Percentiles rank a stretch among this genome's conserved stretches.
Evolutionary conservation across 2,329 filamentous ascomycete species (phyloP).

Genomic region (Alternaria tenuissima): DNA sequence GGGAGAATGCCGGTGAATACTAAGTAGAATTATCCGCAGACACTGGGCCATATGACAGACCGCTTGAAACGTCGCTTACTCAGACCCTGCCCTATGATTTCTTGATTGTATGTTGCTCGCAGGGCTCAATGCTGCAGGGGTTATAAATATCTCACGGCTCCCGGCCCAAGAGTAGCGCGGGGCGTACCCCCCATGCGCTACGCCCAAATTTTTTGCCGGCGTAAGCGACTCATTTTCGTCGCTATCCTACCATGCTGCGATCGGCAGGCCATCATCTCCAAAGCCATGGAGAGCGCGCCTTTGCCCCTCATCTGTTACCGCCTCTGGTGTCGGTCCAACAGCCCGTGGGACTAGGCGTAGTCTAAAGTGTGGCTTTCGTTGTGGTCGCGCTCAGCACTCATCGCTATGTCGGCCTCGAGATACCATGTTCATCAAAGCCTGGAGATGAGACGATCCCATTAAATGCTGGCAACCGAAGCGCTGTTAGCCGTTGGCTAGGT

Average conservation of each 20-base stretch:
- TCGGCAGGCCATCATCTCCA: slow-evolving; percentile 37
- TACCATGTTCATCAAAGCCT: neutral
- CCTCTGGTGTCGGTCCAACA: slow-evolving; percentile 43
- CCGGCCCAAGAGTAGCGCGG: slow-evolving; percentile 20
- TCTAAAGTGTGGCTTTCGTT: slow-evolving; percentile 16
- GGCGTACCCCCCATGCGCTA: slow-evolving; percentile 14
- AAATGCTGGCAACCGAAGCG: slow-evolving; percentile 25
- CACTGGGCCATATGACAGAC: slow-evolving; percentile 2
- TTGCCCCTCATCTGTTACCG: slow-evolving; percentile 33
- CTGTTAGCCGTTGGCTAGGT: slow-evolving; percentile 20
- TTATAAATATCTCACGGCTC: slow-evolving; percentile 17
- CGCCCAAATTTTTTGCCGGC: slow-evolving; percentile 19
- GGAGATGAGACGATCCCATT: slow-evolving; percentile 19
- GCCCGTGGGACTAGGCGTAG: slow-evolving; percentile 12
- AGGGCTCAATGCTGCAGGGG: slow-evolving; percentile 5
- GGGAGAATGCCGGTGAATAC: neutral
- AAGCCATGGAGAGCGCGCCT: slow-evolving; percentile 32
- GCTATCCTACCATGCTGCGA: slow-evolving; percentile 29
- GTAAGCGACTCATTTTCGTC: slow-evolving; percentile 26
- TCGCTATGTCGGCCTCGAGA: neutral
- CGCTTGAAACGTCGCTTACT: slow-evolving; percentile 18
- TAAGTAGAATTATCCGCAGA: slow-evolving; percentile 5
- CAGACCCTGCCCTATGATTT: slow-evolving; percentile 5
- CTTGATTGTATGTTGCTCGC: slow-evolving; percentile 7
- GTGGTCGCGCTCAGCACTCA: slow-evolving; percentile 7